Base-by-base conservation (phyloP, 1,139 yeast species). In the Suhomyces maxii region DNA sequence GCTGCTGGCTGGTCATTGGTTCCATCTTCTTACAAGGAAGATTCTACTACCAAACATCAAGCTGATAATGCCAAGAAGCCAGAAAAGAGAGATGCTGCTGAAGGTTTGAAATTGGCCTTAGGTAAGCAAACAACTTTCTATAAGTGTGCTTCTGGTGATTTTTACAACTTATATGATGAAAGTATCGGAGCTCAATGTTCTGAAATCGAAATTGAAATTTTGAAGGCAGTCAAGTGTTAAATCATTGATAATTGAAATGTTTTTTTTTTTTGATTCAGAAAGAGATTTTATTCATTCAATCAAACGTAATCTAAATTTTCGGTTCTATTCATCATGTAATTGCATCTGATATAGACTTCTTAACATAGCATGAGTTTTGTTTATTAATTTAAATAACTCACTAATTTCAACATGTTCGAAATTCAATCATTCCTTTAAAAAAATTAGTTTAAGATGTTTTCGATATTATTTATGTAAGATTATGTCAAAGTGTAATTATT, bases 111-210 rank as follows among this genome's bases (percentile, higher is more conserved):
- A 53, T 69, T 71, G 54, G 76, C 75, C 33, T 63, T 71, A 53
- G 77, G 77, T 51, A 59, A 59, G 51, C 65, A 60, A 49, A 66
- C 71, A 39, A 64, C 69, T 36, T 71, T 71, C 65, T 71, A 64
- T 66, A 66, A 69, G 57, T 74, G 79, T 56, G 58, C 59, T 54
- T 73, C 77, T 25, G 77, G 78, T 42, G 68, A 63, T 54, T 72
- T 72, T 62, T 71, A 67, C 66, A 73, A 73, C 63, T 67, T 73
- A 56, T 73, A 73, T 53, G 76, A 71, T 56, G 61, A 68, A 58
- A 59, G 65, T 47, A 65, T 69, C 49, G 76, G 73, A 26, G 60
- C 57, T 10, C 76, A 71, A 60, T 73, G 78, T 60, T 56, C 65
- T 23, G 62, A 59, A 47, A 64, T 69, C 44, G 72, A 69, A 54